phyloP scores from a whole-genome alignment of 2,329 filamentous ascomycete genomes.

The Beauveria sp. region DNA sequence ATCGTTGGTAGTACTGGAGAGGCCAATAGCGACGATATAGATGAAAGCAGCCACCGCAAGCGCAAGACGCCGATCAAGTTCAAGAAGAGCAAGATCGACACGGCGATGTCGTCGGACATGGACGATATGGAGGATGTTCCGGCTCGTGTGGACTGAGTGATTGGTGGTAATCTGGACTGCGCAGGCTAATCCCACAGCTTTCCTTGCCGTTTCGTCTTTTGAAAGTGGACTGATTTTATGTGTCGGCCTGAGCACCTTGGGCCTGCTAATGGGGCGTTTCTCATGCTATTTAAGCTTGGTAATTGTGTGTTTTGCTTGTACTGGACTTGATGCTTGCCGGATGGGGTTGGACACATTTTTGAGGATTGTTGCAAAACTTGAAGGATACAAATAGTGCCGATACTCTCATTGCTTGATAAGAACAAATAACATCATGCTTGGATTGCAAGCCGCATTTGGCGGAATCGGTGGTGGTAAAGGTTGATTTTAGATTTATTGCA shows the following conservation, averaged over 20 bases:
- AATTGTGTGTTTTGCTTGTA: background rate
- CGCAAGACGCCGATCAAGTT: slow-evolving; percentile 23
- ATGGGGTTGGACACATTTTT: background rate
- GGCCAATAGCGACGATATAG: slow-evolving; percentile 19
- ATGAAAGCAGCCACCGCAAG: slow-evolving; percentile 19
- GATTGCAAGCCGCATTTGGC: background rate
- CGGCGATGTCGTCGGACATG: slow-evolving; percentile 27
- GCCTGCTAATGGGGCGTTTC: background rate
- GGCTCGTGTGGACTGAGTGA: background rate
- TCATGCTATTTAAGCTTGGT: background rate
- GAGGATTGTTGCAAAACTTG: background rate
- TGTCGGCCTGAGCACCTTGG: background rate
- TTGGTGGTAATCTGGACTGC: background rate
- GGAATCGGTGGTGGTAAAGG: background rate
- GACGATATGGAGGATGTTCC: slow-evolving; percentile 39
- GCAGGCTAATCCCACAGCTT: background rate
- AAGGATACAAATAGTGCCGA: background rate
- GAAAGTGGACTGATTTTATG: background rate
- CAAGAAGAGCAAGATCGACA: slow-evolving; percentile 13
- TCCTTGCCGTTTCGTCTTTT: background rate
- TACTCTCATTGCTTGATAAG: background rate
- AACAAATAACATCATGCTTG: background rate
- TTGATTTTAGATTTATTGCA: background rate
- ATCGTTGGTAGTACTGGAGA: slow-evolving; percentile 10
- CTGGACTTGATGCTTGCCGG: background rate